Percentiles rank a stretch among this genome's conserved stretches.
phyloP scores from a whole-genome alignment of 1,139 yeast species.

The Pichia sp. region DNA sequence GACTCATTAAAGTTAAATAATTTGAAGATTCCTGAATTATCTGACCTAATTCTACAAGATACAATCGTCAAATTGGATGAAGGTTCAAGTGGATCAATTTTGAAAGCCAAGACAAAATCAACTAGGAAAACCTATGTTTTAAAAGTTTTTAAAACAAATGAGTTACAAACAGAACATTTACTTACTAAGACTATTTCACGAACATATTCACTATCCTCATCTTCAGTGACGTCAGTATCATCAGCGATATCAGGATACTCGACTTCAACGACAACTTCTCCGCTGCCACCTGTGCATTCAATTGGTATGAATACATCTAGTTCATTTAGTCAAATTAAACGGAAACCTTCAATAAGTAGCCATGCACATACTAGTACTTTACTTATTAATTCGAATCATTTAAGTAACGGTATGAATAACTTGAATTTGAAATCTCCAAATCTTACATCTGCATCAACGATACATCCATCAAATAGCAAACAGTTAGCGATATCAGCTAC shows the following conservation, averaged over 20 bases:
- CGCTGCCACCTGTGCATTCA: background rate
- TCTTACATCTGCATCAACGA: background rate
- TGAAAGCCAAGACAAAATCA: constrained; percentile 15
- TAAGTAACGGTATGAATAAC: background rate
- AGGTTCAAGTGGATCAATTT: constrained; percentile 26
- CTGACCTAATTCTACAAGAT: constrained; percentile 5
- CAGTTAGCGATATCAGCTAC: background rate
- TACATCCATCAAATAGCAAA: background rate
- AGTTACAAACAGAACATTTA: background rate
- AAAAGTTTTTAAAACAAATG: constrained; percentile 7
- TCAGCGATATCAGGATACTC: background rate
- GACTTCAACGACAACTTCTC: background rate
- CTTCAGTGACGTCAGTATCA: background rate
- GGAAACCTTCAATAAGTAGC: background rate
- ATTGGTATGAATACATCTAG: background rate
- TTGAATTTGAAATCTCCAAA: background rate
- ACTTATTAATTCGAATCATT: background rate
- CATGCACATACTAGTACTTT: background rate
- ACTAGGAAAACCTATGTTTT: constrained; percentile 13
- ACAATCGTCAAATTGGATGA: constrained; percentile 16
- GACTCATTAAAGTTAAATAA: background rate
- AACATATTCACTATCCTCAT: background rate
- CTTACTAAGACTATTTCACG: background rate
- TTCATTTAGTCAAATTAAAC: background rate
- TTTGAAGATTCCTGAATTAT: constrained; percentile 3